These are phyloP conservation scores for Stentor coeruleus DNA, from an alignment of 73 alveolate genomes.

Conservation along the genomic window DNA sequence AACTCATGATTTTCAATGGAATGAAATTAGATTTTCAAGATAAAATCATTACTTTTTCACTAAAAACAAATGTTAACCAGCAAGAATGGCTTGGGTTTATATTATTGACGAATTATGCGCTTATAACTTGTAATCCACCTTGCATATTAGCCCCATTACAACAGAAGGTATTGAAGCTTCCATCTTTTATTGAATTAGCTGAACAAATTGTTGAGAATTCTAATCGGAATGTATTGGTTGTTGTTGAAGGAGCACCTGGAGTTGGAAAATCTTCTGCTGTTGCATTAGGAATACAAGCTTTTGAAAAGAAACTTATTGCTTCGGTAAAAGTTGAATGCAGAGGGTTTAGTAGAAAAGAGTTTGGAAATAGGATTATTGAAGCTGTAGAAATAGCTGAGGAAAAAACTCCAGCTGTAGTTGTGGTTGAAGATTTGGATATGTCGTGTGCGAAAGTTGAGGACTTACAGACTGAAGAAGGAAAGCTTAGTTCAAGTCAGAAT, in stretches of 20 bases:
- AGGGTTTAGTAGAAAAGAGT: conserved; percentile 1
- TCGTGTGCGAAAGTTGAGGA: conserved; percentile 15
- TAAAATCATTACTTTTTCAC: too few relatives aligned
- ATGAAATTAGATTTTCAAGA: neutral
- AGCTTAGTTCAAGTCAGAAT: neutral
- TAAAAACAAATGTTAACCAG: neutral
- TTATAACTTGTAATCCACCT: neutral
- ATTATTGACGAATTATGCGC: neutral
- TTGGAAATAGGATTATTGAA: neutral
- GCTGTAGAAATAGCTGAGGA: neutral
- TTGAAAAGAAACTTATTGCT: neutral
- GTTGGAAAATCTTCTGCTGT: conserved; percentile 4
- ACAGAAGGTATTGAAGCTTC: neutral
- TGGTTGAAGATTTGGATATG: neutral
- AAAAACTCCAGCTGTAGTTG: neutral
- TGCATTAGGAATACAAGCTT: neutral
- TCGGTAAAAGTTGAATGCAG: neutral
- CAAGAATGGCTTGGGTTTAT: conserved; percentile 13
- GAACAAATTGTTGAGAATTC: neutral
- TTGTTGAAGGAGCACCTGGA: conserved; percentile 9
- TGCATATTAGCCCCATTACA: neutral
- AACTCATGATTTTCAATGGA: neutral
- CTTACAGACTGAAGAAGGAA: neutral
- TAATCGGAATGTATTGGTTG: neutral
- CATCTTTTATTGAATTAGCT: neutral